phyloP scores from a whole-genome alignment of 2,329 filamentous ascomycete genomes.

The Cladosporium velox region DNA sequence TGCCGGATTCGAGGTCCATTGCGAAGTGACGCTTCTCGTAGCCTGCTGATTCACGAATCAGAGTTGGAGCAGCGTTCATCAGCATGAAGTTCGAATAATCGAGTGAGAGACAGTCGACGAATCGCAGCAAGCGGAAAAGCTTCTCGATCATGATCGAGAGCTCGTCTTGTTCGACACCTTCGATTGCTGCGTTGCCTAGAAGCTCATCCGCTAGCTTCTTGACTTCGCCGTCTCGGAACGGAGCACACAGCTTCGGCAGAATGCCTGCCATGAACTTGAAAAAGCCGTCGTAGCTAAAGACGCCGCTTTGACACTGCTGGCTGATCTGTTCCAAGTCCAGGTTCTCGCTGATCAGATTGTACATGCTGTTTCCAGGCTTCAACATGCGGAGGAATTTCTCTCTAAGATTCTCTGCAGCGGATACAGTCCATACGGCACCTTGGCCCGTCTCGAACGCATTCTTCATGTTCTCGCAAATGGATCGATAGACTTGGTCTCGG shows the following conservation, averaged over 20 bases:
- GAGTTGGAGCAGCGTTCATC: slow-evolving; percentile 67
- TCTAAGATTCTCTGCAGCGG: slow-evolving; percentile 70
- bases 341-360: slow-evolving; percentile 72
- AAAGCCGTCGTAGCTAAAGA: slow-evolving; percentile 79
- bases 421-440: slow-evolving; percentile 67
- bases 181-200: slow-evolving; percentile 25
- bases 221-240: slow-evolving; percentile 75
- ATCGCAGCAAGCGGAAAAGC: slow-evolving; percentile 71
- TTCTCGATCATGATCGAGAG: slow-evolving; percentile 70
- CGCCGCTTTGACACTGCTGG: slow-evolving; percentile 68
- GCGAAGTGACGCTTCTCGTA: slow-evolving; percentile 76
- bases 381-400: slow-evolving; percentile 72
- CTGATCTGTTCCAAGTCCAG: slow-evolving; percentile 72
- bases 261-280: slow-evolving; percentile 74
- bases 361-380: slow-evolving; percentile 70
- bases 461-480: slow-evolving; percentile 63
- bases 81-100: slow-evolving; percentile 83
- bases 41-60: slow-evolving; percentile 69
- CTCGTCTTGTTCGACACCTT: slow-evolving; percentile 38
- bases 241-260: slow-evolving; percentile 77
- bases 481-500: slow-evolving; percentile 61
- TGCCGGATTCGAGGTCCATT: slow-evolving; percentile 61
- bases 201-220: slow-evolving; percentile 65
- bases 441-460: slow-evolving; percentile 64
- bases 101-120: slow-evolving; percentile 75